These are phyloP conservation scores for Phytophthora macrochlamydospora DNA, from an alignment of 352 stramenopile species.

Conservation along the genomic window DNA sequence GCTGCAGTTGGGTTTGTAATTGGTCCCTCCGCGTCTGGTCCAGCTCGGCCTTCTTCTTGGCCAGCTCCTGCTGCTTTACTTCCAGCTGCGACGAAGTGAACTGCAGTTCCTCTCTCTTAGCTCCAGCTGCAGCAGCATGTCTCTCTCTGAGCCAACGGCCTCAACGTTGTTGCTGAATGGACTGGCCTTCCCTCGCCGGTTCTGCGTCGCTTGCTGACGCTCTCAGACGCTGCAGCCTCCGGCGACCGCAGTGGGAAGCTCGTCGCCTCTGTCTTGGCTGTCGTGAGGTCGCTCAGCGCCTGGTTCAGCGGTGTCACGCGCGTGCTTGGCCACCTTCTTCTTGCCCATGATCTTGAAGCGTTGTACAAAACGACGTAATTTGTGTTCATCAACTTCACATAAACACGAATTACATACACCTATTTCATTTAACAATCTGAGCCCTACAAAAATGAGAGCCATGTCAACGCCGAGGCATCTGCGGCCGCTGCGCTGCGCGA, in stretches of 20 bases:
- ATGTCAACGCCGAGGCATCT: background rate
- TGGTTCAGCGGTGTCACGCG: background rate
- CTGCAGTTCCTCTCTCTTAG: background rate
- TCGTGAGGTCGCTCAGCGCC: background rate
- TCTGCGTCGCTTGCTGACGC: background rate
- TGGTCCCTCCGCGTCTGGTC: background rate
- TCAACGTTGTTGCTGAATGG: background rate
- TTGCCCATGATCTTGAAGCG: background rate
- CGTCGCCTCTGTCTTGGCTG: background rate
- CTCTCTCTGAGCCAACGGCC: background rate
- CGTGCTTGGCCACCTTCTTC: background rate
- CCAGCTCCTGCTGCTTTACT: background rate
- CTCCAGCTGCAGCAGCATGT: background rate
- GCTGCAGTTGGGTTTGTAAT: background rate
- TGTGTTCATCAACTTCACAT: background rate
- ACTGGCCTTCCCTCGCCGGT: background rate
- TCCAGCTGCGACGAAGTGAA: background rate
- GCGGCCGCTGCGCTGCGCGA: conserved; percentile 18
- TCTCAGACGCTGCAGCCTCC: background rate
- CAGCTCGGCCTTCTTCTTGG: background rate
- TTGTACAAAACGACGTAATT: background rate
- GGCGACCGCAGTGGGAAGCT: background rate
- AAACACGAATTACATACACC: background rate
- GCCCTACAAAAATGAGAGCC: background rate
- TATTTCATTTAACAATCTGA: conserved; percentile 5